phyloP scores from a whole-genome alignment of 495 filamentous ascomycete species.

The Aspergillus cristatus region DNA sequence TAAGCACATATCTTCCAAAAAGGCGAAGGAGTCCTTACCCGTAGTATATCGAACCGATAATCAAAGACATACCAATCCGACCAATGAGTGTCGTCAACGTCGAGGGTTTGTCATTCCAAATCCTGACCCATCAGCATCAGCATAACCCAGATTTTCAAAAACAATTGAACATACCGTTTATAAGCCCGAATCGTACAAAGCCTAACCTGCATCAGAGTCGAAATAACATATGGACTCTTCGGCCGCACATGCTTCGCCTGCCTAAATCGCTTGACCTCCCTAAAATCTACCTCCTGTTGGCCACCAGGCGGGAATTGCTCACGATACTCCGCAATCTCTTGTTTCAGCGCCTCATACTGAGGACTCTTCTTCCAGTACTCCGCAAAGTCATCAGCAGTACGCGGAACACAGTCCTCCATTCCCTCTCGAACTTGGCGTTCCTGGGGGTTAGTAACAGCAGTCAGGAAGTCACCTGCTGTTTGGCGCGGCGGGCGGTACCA shows the following conservation, averaged over 20 bases:
- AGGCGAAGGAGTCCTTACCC: constrained; percentile 38
- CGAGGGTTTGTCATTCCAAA: constrained; percentile 67
- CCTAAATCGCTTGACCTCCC: constrained; percentile 21
- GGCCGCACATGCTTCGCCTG: constrained; percentile 36
- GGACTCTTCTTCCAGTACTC: constrained; percentile 48
- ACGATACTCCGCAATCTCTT: constrained; percentile 42
- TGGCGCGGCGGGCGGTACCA: constrained; percentile 50
- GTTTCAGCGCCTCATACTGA: constrained; percentile 38
- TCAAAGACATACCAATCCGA: constrained; percentile 69
- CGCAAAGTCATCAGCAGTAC: constrained; percentile 63
- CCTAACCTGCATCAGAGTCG: constrained; percentile 37
- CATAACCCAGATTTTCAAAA: constrained; percentile 10
- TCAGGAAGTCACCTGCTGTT: constrained; percentile 65
- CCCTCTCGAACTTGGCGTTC: constrained; percentile 54
- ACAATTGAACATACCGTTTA: constrained; percentile 24
- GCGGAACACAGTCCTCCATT: constrained; percentile 54
- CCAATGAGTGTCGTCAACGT: constrained; percentile 68
- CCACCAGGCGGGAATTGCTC: constrained; percentile 26
- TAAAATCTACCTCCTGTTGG: constrained; percentile 21
- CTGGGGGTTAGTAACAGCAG: constrained; percentile 58
- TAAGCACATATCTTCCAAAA: constrained; percentile 35
- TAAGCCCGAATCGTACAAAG: constrained; percentile 44
- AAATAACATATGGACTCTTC: constrained; percentile 38
- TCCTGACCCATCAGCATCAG: constrained; percentile 26
- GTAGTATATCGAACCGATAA: constrained; percentile 83